phyloP scores from a whole-genome alignment of 345 rosid species.

The Pistacia atlantica region DNA sequence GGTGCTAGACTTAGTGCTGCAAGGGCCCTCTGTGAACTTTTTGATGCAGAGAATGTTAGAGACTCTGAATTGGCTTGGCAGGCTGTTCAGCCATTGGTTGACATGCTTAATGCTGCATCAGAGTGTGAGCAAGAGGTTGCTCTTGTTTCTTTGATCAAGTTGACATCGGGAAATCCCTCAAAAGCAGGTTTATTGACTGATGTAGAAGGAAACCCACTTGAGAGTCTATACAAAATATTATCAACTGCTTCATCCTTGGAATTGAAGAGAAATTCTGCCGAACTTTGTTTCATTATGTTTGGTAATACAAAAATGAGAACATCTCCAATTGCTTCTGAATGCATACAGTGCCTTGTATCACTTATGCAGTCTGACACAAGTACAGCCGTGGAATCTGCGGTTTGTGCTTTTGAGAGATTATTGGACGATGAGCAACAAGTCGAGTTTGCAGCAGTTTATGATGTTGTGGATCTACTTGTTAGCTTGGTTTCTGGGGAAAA shows the following conservation, averaged over 20 bases:
- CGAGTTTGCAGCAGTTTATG: constrained; percentile 61
- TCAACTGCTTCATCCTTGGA: constrained; percentile 66
- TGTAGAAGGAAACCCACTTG: constrained; percentile 66
- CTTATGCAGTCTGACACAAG: constrained; percentile 59
- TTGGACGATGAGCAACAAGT: constrained; percentile 71
- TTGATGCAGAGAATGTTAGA: constrained; percentile 66
- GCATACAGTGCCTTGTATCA: constrained; percentile 60
- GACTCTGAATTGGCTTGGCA: constrained; percentile 73
- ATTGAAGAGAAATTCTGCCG: constrained; percentile 74
- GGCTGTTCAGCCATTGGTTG: constrained; percentile 81
- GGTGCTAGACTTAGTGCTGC: constrained; percentile 81
- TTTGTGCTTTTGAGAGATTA: constrained; percentile 72
- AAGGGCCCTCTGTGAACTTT: constrained; percentile 77
- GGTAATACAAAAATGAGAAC: constrained; percentile 53
- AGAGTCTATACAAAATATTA: constrained; percentile 57
- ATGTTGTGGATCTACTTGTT: constrained; percentile 64
- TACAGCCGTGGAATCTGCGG: constrained; percentile 61
- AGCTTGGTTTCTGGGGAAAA: constrained; percentile 66
- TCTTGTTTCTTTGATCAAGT: constrained; percentile 70
- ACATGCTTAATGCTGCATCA: constrained; percentile 72
- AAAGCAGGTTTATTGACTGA: constrained; percentile 52
- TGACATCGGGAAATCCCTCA: constrained; percentile 58
- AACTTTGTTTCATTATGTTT: constrained; percentile 65
- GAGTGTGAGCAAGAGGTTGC: constrained; percentile 82
- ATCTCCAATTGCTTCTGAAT: constrained; percentile 56